Evolutionary conservation across 2,329 filamentous ascomycete genomes (phyloP).

Genomic region (Trichoderma breve): DNA sequence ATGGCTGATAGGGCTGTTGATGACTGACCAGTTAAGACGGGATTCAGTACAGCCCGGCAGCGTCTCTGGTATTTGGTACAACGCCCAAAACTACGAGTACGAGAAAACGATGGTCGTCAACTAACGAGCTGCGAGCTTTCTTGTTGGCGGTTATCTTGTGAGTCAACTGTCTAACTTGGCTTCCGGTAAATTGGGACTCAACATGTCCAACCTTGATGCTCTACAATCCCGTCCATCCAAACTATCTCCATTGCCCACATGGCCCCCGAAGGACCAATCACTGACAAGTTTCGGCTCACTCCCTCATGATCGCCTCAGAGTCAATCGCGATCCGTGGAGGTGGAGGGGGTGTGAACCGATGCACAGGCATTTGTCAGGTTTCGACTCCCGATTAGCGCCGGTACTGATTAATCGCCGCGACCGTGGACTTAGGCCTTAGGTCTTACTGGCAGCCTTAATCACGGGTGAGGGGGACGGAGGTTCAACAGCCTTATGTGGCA

Average conservation of each 20-base stretch:
- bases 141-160: background rate
- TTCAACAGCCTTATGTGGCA: slow-evolving; percentile 4
- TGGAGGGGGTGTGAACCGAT: slow-evolving; percentile 10
- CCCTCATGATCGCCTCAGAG: slow-evolving; percentile 6
- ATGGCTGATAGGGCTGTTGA: background rate
- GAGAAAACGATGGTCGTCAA: background rate
- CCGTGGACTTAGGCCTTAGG: background rate
- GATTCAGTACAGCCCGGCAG: background rate
- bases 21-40: background rate
- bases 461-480: slow-evolving; percentile 3
- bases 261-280: background rate
- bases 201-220: background rate
- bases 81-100: background rate
- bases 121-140: background rate
- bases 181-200: background rate
- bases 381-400: slow-evolving; percentile 6
- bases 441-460: background rate
- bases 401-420: slow-evolving; percentile 8
- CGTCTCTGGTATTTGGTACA: background rate
- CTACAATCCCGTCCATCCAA: background rate
- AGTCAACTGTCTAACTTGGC: background rate
- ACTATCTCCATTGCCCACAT: background rate
- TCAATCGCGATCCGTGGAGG: slow-evolving; percentile 4
- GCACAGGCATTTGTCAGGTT: background rate
- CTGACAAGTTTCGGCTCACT: background rate